Evolutionary conservation across 371 early-diverging fungal species (phyloP).

Genomic region (Entomophthora muscae): DNA sequence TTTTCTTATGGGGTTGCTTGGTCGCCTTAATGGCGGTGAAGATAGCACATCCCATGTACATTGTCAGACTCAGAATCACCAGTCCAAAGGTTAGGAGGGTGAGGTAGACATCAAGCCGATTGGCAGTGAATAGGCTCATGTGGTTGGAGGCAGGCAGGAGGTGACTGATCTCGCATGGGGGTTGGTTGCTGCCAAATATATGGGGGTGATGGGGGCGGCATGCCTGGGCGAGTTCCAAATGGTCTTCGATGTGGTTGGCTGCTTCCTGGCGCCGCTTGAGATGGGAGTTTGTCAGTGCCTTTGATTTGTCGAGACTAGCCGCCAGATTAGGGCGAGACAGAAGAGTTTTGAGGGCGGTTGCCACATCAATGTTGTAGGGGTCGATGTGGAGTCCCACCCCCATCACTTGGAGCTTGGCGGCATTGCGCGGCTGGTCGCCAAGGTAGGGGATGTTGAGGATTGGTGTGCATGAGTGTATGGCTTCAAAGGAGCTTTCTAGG

Average conservation of each 20-base stretch:
- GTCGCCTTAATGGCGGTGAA: too few species aligned
- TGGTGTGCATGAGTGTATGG: background rate
- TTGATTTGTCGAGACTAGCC: background rate
- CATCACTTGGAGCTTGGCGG: background rate
- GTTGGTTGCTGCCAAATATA: background rate
- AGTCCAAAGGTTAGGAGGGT: too few species aligned
- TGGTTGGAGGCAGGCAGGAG: background rate
- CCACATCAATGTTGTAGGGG: background rate
- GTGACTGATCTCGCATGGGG: background rate
- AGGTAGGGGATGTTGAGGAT: constrained; percentile 3
- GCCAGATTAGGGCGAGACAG: background rate
- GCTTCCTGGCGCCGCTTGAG: too few species aligned
- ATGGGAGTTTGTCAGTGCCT: background rate
- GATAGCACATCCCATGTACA: too few species aligned
- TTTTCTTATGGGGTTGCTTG: too few species aligned
- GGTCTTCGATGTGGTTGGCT: background rate
- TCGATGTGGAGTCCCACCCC: background rate
- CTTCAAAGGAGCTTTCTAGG: background rate
- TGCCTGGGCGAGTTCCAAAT: background rate
- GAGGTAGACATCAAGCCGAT: background rate
- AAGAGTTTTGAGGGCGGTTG: background rate
- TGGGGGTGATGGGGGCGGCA: background rate
- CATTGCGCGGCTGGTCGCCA: constrained; percentile 4
- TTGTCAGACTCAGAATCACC: too few species aligned
- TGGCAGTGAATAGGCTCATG: background rate